A percentile compares a stretch with the other conserved stretches of the same genome.
Evolutionary conservation across 139 green algal species (phyloP).

Genomic region (Tetraselmis chui): DNA sequence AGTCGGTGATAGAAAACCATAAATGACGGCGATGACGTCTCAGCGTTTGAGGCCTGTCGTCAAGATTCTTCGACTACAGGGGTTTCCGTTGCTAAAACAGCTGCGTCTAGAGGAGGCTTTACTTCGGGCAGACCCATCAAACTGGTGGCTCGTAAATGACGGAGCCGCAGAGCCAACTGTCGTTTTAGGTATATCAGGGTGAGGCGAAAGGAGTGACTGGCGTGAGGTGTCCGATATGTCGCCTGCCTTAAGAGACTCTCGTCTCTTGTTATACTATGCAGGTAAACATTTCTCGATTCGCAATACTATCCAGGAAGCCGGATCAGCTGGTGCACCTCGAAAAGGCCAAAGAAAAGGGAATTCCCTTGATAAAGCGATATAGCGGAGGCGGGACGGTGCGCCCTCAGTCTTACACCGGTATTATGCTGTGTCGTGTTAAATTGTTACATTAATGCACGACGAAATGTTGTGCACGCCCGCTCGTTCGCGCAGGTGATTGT

Average conservation of each 20-base stretch:
- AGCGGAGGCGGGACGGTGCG: slow-evolving; percentile 91
- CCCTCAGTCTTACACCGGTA: too few relatives aligned
- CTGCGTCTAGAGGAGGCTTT: slow-evolving; percentile 82
- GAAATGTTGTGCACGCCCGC: neutral
- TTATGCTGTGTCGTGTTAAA: too few relatives aligned
- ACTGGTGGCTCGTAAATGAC: slow-evolving; percentile 87
- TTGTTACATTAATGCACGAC: neutral
- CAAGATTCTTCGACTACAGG: slow-evolving; percentile 38
- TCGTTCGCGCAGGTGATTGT: slow-evolving; percentile 43
- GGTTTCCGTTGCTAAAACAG: slow-evolving; percentile 61
- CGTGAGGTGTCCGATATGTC: too few relatives aligned
- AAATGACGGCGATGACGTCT: too few relatives aligned
- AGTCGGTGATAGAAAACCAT: too few relatives aligned
- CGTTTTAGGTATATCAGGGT: slow-evolving; percentile 92
- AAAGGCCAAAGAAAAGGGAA: slow-evolving; percentile 24
- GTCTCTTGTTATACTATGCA: too few relatives aligned
- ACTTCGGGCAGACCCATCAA: slow-evolving; percentile 49
- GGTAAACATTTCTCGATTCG: neutral
- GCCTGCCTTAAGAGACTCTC: too few relatives aligned
- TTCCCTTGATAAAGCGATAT: slow-evolving; percentile 81
- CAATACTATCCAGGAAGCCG: slow-evolving; percentile 50
- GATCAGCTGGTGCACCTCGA: slow-evolving; percentile 62
- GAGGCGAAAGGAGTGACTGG: neutral
- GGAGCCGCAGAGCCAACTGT: slow-evolving; percentile 56
- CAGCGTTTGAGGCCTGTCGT: slow-evolving; percentile 16